A percentile compares a stretch with the other conserved stretches of the same genome.
Evolutionary conservation across 768 basidiomycete species (phyloP).

Genomic region (Russula compacta): DNA sequence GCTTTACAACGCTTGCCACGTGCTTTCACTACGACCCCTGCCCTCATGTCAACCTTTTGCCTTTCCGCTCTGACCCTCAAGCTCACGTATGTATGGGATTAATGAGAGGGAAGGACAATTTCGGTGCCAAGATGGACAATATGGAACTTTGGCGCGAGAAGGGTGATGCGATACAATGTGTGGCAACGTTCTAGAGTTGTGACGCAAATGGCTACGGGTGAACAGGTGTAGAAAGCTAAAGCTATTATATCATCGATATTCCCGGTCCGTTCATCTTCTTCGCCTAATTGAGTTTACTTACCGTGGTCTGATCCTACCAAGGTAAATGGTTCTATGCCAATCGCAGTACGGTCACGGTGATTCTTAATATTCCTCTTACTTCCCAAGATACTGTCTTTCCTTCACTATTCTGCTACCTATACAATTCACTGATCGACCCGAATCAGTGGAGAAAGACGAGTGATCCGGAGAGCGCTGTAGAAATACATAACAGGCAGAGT

Average conservation of each 20-base stretch:
- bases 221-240: slow-evolving; percentile 79
- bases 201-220: slow-evolving; percentile 54
- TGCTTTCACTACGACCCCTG: too few relatives aligned
- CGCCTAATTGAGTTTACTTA: not conserved
- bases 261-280: slow-evolving; percentile 48
- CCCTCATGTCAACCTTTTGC: too few relatives aligned
- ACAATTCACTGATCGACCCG: too few relatives aligned
- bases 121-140: slow-evolving; percentile 99
- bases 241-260: slow-evolving; percentile 96
- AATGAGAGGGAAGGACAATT: slow-evolving; percentile 90
- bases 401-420: too few relatives aligned
- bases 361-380: too few relatives aligned
- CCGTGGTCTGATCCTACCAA: slow-evolving; percentile 25
- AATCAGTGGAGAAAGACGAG: too few relatives aligned
- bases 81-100: not conserved
- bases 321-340: slow-evolving; percentile 31
- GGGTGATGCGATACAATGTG: slow-evolving; percentile 98
- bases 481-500: too few relatives aligned
- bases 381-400: too few relatives aligned
- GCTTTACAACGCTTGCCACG: too few relatives aligned
- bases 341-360: too few relatives aligned
- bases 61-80: not conserved
- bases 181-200: slow-evolving; percentile 98
- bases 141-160: slow-evolving; percentile 99
- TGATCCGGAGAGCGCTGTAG: too few relatives aligned